Percentiles rank a stretch among this genome's conserved stretches.
Evolutionary conservation across 805 yeast species (phyloP).

Genomic region (Pichia thaimueangensis): DNA sequence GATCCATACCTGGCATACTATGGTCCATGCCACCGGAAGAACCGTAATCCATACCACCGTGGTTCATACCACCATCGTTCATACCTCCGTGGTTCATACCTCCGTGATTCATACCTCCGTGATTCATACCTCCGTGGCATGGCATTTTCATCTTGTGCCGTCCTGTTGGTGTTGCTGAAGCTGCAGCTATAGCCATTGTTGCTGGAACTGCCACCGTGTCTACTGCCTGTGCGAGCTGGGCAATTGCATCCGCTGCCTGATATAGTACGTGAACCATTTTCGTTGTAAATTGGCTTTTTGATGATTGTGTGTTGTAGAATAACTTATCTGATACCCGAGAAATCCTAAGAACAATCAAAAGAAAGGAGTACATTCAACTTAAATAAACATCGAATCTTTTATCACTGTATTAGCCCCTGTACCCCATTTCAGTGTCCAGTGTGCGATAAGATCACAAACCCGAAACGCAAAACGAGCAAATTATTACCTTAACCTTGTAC

Average conservation of each 20-base stretch:
- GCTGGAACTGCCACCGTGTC: not conserved
- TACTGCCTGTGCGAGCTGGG: not conserved
- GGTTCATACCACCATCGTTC: conserved; percentile 20
- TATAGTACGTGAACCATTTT: too few relatives aligned
- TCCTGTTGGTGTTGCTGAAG: not conserved
- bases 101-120: conserved; percentile 2
- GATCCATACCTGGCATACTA: conserved; percentile 16
- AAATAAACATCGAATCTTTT: too few relatives aligned
- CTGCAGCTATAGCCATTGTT: not conserved
- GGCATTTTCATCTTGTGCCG: not conserved
- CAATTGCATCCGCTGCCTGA: not conserved
- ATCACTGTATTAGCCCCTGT: too few relatives aligned
- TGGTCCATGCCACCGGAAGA: conserved; percentile 11
- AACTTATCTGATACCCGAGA: too few relatives aligned
- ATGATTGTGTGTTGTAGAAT: not conserved
- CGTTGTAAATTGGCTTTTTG: too few relatives aligned
- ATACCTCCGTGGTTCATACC: conserved; percentile 14
- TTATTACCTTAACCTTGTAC: too few relatives aligned
- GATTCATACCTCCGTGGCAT: conserved; percentile 24
- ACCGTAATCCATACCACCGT: conserved; percentile 2
- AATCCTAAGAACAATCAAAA: too few relatives aligned
- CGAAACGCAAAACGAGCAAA: too few relatives aligned
- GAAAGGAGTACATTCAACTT: too few relatives aligned
- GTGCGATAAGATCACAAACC: too few relatives aligned
- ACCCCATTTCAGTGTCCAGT: too few relatives aligned